Evolutionary conservation across 495 filamentous ascomycete genomes (phyloP), one percentile per base, ranked within the genome.

Genomic region (Penicillium canescens): DNA sequence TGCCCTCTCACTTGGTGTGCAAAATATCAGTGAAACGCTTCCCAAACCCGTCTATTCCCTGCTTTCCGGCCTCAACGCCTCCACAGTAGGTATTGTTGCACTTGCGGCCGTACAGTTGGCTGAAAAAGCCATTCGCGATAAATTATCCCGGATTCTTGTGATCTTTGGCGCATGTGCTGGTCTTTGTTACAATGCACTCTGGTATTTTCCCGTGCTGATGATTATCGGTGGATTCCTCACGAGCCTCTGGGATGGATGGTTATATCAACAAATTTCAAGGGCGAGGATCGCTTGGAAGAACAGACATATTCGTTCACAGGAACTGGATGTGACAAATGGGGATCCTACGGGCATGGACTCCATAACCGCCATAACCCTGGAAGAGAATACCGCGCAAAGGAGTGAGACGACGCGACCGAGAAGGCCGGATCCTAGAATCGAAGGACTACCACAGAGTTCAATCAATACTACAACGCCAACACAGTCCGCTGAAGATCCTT

Each of bases 141-240:
- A 75, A 43, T 35, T 92, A 26, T 86, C 88, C 0, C 71, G 90
- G 1, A 74, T 89, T 11, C 57, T 92, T 1, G 83, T 95, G 1
- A 83, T 90, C 49, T 61, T 90, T n/a, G 82, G 81, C 13, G 90
- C 74, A 18, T 73, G 79, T 3, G 86, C 86, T 0, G 90, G 89
- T 6, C 69, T 93, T 66, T 78, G 87, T 38, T 92, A 93, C 56
- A 91, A 82, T 50, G 83, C 88, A 0, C 70, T 92, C 0, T 95
- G 88, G 90, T 95, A 91, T 61, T 93, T 92, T 56, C 90, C 90
- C 0, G 63, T 88, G 1, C 60, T 95, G 8, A 86, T 93, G 78
- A 49, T 84, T 10, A 71, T 72, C 12, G 88, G 84, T 0, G 71
- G 85, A 28, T 3, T 78, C 12, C 68, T 72, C 1, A 84, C 86